Evolutionary conservation across 805 yeast species (phyloP), one percentile per base, ranked within the genome.

Genomic region (Metschnikowia rubicola): DNA sequence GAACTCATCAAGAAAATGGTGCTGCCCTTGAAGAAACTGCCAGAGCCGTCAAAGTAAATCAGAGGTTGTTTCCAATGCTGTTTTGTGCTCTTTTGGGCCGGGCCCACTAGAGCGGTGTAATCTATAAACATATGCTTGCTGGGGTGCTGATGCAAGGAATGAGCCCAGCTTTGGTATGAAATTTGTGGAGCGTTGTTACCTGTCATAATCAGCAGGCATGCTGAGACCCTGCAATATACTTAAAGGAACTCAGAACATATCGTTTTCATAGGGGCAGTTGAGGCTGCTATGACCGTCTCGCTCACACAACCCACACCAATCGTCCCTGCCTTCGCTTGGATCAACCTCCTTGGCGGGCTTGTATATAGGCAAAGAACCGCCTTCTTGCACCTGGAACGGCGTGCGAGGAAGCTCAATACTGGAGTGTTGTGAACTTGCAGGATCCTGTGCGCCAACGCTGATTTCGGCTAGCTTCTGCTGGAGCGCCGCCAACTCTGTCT

Each of bases 241-340:
- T 2, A 21, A 21, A 21, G 26, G 3, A 21, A 21, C 35, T 41
- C 40, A 77, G 52, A 75, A 79, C 48, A 77, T 67, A 53, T 80
- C 84, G 54, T 79, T 78, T 55, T 84, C 95, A 61, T 80, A 89
- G 0, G 97, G 97, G 66, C 99, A 92, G 46, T 89, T 89, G 30
- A 83, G 73, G 53, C 94, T 86, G 40, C 82, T 84, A 61, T 92
- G 99, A 0, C 98, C 99, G 38, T 80, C 83, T 45, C 88, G 72
- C 63, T 92, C 98, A 68, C 99, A 92, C 44, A 89, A 71, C 0
- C 96, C 96, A 68, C 99, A 92, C 96, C 97, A 92, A 52, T 80
- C 75, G 28, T 70, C 70, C 37, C 91, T 75, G 1, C 96, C 96
- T 2, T 80, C 81, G 0, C 90, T 74, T 0, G 91, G 86, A 61